Base-by-base conservation (phyloP, 805 yeast species). In the Danielia reshetovae region DNA sequence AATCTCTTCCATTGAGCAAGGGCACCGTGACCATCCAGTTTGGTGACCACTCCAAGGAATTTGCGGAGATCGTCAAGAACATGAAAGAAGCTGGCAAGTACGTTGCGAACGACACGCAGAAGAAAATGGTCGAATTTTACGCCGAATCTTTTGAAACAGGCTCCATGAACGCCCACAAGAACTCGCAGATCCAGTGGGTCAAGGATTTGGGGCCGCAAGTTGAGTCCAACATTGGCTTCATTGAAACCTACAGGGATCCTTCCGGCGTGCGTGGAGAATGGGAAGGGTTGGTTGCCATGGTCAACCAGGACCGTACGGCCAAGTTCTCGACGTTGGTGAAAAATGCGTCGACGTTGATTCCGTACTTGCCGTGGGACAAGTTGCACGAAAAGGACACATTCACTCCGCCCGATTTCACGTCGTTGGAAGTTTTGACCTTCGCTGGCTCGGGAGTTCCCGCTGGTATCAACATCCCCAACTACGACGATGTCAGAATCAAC, bases 381-480 rank as follows among this genome's bases (percentile, higher is more conserved):
- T 74, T 70, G 16, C 86, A 70, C 54, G 96, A 87, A 59, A 87
- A 87, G 59, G 93, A 85, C 54, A 71, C 54, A n/a, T 87, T 87
- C 59, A 81, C 85, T 31, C 90, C 96, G 17, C 96, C 96, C 14
- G 96, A 87, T 60, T 87, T 87, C 62, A 85, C 95, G 4, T 85
- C 95, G 1, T 70, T 87, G 49, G 96, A 87, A 60, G 95, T 87
- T 3, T 67, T 87, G 52, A 83, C 95, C 1, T 86, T 87, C 68
- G 85, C 95, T 0, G 90, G 94, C 3, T 77, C 88, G 24, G 95
- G 95, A 30, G 78, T 85, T 34, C 96, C 96, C 11, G 95, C 95
- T 0, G 96, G 96, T 35, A 87, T 87, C 57, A 87, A 87, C 54
- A 84, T 87, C 44, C 96, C 96, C 40, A 87, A 87, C 61, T 87